A percentile compares a stretch with the other conserved stretches of the same genome.
Evolutionary conservation across 116 monocot species (phyloP).

Genomic region (Cymodocea nodosa): DNA sequence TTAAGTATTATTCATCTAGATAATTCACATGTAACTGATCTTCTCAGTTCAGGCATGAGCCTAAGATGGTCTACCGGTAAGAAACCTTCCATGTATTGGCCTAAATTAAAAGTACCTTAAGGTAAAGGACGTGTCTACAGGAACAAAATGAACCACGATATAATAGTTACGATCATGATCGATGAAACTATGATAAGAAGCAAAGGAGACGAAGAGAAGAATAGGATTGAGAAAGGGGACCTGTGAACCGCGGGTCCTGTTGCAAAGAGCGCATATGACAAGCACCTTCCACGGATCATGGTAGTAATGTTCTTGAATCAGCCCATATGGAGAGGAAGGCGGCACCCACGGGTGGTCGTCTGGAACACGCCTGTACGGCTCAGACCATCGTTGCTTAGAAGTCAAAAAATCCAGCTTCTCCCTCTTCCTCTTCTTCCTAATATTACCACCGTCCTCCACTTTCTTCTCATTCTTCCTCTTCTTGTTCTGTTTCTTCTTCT

Average conservation of each 20-base stretch:
- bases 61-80: too few species aligned
- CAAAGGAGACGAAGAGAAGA: too few species aligned
- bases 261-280: conserved; percentile 38
- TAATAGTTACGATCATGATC: too few species aligned
- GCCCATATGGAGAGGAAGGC: conserved; percentile 16
- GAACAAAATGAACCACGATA: too few species aligned
- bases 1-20: too few species aligned
- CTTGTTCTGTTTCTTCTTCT: background rate
- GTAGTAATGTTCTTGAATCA: conserved; percentile 34
- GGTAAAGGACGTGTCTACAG: too few species aligned
- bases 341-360: conserved; percentile 16
- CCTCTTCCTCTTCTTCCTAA: background rate
- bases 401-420: background rate
- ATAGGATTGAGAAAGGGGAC: conserved; percentile 6
- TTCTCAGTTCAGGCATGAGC: too few species aligned
- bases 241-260: conserved; percentile 30
- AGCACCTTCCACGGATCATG: conserved; percentile 47
- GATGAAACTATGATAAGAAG: too few species aligned
- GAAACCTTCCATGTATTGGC: too few species aligned
- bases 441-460: too few species aligned
- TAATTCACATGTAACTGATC: too few species aligned
- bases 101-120: too few species aligned
- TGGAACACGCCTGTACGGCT: conserved; percentile 16
- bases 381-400: background rate
- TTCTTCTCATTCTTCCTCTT: background rate